Base-by-base conservation (phyloP, 345 rosid genomes). In the Eucalyptus marginata region DNA sequence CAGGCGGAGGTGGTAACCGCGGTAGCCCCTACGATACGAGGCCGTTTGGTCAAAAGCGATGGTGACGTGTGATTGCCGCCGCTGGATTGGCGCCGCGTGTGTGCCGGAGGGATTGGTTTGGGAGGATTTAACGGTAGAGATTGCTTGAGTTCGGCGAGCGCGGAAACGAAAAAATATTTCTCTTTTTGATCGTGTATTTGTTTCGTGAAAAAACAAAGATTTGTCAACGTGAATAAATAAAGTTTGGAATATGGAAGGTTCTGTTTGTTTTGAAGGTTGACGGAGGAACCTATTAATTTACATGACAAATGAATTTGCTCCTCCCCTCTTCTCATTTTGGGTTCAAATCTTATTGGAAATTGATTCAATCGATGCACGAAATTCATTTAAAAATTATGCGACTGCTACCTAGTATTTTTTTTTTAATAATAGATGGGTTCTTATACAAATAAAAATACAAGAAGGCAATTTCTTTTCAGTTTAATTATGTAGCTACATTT, bases 401-500 rank as follows among this genome's bases (percentile, higher is more conserved):
- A 10, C 0, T 20, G 0, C 7, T 2, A 5, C 2, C 4, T 2
- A 10, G 22, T 36, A 4, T 33, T 10, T 17, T 18, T 11, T 8
- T 71, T 10, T 76, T 18, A 18, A 76, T 36, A 76, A 5, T 18
- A 5, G 2, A 0, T 71, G 81, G 25, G 13, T 18, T 71, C 36
- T 68, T 4, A 9, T 33, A 9, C 13, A 68, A 66, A 66, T 8
- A 8, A 16, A 13, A 66, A 14, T 2, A 0, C 7, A 2, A 68
- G 8, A 29, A 15, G 18, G 7, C 44, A 0, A 9, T 36, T 31
- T 43, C 3, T 71, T 33, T 10, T 36, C 1, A 3, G 10, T 76
- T 76, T 76, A 76, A 36, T 76, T 36, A 2, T 10, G 27, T 10
- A 76, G 4, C 12, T 76, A 36, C 27, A 76, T 6, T 36, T 76